Base-by-base conservation (phyloP, 306 rosid species). In the Cercis canadensis region DNA sequence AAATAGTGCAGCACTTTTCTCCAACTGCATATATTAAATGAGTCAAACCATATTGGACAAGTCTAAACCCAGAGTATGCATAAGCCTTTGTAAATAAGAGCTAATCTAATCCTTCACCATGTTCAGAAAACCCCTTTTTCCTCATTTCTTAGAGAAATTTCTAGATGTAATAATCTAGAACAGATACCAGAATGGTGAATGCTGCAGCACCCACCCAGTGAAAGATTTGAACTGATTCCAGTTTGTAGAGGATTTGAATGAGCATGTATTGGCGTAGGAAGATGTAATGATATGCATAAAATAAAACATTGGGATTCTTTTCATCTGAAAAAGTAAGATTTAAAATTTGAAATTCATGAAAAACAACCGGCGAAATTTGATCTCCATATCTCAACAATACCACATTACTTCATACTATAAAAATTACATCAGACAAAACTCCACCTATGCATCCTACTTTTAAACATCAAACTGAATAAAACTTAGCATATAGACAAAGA, bases 1-100 rank as follows among this genome's bases (percentile, higher is more conserved):
- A 87, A 91, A 95, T 47, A 95, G 92, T 45, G 88, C 70, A 67
- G 99, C 97, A 86, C 92, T 91, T 86, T 81, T 87, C 89, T 89
- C 99, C 96, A 95, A 13, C 99, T 95, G 90, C 74, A 77, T 40
- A 45, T 33, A 82, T 56, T 55, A 67, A 49, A 71, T 37, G 33
- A 11, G 17, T 71, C 69, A 61, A 55, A 45, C 47, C 36, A 54
- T 70, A 36, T 36, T 46, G 15, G 21, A 53, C 41, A 74, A 58
- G 24, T 70, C 47, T 32, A 47, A 77, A 32, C 59, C 62, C 47
- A 52, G 39, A 33, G 10, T 61, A 65, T 17, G 67, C 64, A 45
- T 14, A 41, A 24, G 46, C 11, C 45, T 43, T 52, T 8, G 57
- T 34, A 37, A 55, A 32, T 18, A 72, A 36, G 51, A 2, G 46